Percentiles rank a stretch among this genome's conserved stretches.
phyloP scores from a whole-genome alignment of 176 grass and related monocot genomes.

The Panicum miliaceum region DNA sequence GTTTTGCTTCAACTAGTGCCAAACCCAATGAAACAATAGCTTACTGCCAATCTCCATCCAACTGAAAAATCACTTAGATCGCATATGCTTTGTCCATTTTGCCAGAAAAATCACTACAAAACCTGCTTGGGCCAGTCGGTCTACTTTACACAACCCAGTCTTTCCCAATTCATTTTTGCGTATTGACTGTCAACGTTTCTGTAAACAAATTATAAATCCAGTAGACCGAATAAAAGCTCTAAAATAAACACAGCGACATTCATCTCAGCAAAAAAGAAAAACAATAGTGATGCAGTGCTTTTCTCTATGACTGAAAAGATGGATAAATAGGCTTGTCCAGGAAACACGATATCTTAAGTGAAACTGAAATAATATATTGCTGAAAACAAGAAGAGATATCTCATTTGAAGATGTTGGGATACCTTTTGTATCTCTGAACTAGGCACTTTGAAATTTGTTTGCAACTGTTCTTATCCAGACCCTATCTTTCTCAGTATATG shows the following conservation, averaged over 20 bases:
- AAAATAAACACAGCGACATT: slow-evolving; percentile 12
- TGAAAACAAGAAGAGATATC: slow-evolving; percentile 11
- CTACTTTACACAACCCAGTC: neutral
- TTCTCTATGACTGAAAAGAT: neutral
- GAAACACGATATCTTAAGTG: neutral
- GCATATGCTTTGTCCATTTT: neutral
- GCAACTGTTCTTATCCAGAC: slow-evolving; percentile 83
- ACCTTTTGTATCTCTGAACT: slow-evolving; percentile 39
- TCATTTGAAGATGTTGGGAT: slow-evolving; percentile 20
- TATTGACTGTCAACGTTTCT: neutral
- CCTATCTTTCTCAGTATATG: slow-evolving; percentile 89
- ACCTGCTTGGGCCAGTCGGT: neutral
- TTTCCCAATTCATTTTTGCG: neutral
- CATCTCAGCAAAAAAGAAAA: neutral
- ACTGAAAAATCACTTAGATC: neutral
- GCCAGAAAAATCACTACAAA: neutral
- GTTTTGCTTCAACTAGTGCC: neutral
- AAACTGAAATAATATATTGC: slow-evolving; percentile 18
- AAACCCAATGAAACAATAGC: neutral
- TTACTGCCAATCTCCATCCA: neutral
- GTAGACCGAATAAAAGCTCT: neutral
- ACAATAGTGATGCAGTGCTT: neutral
- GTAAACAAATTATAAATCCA: neutral
- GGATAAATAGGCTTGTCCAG: neutral
- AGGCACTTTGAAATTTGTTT: slow-evolving; percentile 62